Conservation (phyloP, 345 rosid genomes). For the Stellera chamaejasme region DNA sequence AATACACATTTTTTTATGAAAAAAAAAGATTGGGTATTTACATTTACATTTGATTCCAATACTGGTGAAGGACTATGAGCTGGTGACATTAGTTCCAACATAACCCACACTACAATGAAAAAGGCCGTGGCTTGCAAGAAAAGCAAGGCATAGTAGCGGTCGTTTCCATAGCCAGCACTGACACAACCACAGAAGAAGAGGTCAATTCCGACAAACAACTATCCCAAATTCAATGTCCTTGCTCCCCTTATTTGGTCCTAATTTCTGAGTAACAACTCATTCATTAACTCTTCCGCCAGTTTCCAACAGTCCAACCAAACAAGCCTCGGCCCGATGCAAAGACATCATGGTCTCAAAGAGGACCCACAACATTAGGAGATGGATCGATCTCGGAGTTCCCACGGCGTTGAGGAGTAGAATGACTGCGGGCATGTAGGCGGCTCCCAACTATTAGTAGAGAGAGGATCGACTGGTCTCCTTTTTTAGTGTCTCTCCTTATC, state of each 20-base stretch:
- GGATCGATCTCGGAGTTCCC: slow-evolving; percentile 76
- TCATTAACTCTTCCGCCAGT: slow-evolving; percentile 69
- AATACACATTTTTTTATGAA: too few relatives aligned
- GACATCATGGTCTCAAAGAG: slow-evolving; percentile 94
- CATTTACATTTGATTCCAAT: too few relatives aligned
- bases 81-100: slow-evolving; percentile 57
- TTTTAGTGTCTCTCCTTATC: too few relatives aligned
- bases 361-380: slow-evolving; percentile 59
- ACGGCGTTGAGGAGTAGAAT: slow-evolving; percentile 79
- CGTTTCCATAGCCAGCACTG: slow-evolving; percentile 47
- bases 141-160: slow-evolving; percentile 54
- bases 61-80: slow-evolving; percentile 11
- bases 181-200: slow-evolving; percentile 74
- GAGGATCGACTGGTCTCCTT: too few relatives aligned
- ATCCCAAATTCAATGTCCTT: slow-evolving; percentile 46
- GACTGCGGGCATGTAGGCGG: slow-evolving; percentile 70
- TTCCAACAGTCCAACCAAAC: slow-evolving; percentile 81
- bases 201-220: slow-evolving; percentile 61
- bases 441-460: too few relatives aligned
- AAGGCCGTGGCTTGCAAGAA: slow-evolving; percentile 65
- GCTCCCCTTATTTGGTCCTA: slow-evolving; percentile 38
- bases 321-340: slow-evolving; percentile 75
- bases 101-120: slow-evolving; percentile 66
- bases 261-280: slow-evolving; percentile 91
- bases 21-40: too few relatives aligned